Percentiles rank a stretch among this genome's conserved stretches.
These are phyloP conservation scores for Candida hungchunana DNA, from an alignment of 805 yeast species.

Conservation along the genomic window DNA sequence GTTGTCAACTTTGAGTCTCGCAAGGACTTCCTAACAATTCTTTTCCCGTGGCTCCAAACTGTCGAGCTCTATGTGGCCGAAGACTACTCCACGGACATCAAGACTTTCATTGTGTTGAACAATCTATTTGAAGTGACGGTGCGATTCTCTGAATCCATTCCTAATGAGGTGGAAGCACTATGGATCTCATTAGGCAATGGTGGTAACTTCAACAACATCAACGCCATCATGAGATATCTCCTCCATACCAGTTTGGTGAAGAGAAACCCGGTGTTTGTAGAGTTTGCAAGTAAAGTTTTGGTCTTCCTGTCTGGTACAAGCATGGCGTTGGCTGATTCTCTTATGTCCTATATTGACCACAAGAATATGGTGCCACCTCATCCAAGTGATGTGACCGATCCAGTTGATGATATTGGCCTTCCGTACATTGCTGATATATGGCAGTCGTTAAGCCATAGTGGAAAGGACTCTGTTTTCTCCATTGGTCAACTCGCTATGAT, in stretches of 20 bases:
- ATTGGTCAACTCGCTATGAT: constrained; percentile 83
- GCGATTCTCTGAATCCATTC: constrained; percentile 65
- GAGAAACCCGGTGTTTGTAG: constrained; percentile 70
- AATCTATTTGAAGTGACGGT: constrained; percentile 84
- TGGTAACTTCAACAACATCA: constrained; percentile 61
- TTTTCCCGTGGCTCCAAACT: constrained; percentile 91
- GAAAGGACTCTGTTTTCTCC: constrained; percentile 75
- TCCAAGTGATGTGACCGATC: too few relatives aligned
- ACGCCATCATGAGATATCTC: constrained; percentile 66
- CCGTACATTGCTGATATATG: constrained; percentile 79
- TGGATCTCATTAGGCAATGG: constrained; percentile 94
- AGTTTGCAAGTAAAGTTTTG: constrained; percentile 74
- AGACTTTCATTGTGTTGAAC: constrained; percentile 63
- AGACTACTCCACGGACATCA: constrained; percentile 37
- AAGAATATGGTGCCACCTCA: constrained; percentile 83
- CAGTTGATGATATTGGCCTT: constrained; percentile 35
- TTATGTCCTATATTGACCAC: constrained; percentile 73
- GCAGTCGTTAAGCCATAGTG: constrained; percentile 47
- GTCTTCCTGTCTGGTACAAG: constrained; percentile 67
- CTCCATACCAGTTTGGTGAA: constrained; percentile 63
- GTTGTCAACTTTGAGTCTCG: constrained; percentile 54
- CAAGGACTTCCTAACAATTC: constrained; percentile 72
- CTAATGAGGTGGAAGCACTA: constrained; percentile 85
- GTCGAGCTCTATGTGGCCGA: constrained; percentile 52
- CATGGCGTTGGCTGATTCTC: constrained; percentile 49